These are phyloP conservation scores for Elsinoe batatas DNA, from an alignment of 2,329 filamentous ascomycete genomes.

Conservation along the genomic window DNA sequence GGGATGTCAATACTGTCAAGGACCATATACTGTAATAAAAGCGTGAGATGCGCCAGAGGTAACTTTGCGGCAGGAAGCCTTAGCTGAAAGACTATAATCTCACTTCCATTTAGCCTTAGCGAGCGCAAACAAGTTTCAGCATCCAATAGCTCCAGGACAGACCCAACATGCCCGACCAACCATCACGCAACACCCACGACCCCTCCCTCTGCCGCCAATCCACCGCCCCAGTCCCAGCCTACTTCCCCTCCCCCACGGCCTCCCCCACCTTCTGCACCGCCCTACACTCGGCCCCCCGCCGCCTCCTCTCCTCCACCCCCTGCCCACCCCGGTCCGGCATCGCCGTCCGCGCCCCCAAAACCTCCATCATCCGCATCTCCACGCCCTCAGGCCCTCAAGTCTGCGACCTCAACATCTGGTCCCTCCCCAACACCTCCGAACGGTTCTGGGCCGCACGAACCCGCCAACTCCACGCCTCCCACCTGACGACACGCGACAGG, in stretches of 20 bases:
- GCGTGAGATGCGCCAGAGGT: too few relatives aligned
- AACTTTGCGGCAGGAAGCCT: background rate
- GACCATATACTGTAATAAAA: too few relatives aligned
- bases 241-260: conserved; percentile 24
- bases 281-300: conserved; percentile 18
- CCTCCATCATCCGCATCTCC: conserved; percentile 60
- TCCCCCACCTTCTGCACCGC: conserved; percentile 24
- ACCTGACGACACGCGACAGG: conserved; percentile 61
- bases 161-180: background rate
- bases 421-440: conserved; percentile 63
- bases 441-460: conserved; percentile 75
- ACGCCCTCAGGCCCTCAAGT: conserved; percentile 73
- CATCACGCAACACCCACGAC: conserved; percentile 6
- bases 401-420: conserved; percentile 77
- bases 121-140: too few relatives aligned
- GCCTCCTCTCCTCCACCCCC: conserved; percentile 27
- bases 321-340: conserved; percentile 64
- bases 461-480: conserved; percentile 65
- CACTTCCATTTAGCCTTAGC: too few relatives aligned
- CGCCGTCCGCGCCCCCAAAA: conserved; percentile 61
- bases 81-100: background rate
- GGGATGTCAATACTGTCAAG: too few relatives aligned
- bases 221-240: conserved; percentile 1
- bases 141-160: background rate
- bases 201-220: conserved; percentile 11